Evolutionary conservation across 1,139 yeast species (phyloP).

Genomic region (Neolecta irregularis): DNA sequence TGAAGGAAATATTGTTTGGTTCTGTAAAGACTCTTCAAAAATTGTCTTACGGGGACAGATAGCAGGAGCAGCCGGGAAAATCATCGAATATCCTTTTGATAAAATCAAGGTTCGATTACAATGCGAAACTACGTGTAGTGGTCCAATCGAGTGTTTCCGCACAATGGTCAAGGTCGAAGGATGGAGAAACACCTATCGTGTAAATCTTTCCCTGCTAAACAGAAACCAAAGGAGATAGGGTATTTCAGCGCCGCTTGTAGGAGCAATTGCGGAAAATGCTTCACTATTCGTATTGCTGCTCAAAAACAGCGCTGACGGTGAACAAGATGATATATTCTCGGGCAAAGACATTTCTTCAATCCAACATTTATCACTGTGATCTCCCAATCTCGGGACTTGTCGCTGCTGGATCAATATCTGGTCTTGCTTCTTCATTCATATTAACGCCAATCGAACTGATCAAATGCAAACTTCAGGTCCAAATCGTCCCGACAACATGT

Average conservation of each 20-base stretch:
- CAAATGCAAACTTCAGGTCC: conserved; percentile 79
- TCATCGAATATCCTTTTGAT: conserved; percentile 83
- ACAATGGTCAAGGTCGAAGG: conserved; percentile 57
- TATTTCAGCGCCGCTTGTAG: conserved; percentile 61
- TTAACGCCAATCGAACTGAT: conserved; percentile 80
- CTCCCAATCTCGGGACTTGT: conserved; percentile 32
- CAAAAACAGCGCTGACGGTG: conserved; percentile 5
- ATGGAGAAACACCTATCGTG: conserved; percentile 40
- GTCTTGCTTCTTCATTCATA: conserved; percentile 67
- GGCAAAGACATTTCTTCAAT: not conserved
- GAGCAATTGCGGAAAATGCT: conserved; percentile 79
- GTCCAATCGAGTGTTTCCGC: conserved; percentile 46
- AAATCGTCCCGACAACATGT: conserved; percentile 19
- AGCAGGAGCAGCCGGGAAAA: conserved; percentile 73
- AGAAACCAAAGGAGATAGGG: no score
- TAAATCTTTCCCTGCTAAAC: conserved; percentile 8
- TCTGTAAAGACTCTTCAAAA: no score
- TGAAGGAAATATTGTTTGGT: no score
- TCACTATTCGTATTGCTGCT: conserved; percentile 48
- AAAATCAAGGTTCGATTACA: conserved; percentile 83
- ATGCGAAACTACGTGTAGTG: conserved; percentile 39
- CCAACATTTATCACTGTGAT: conserved; percentile 18
- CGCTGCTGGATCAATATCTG: conserved; percentile 65
- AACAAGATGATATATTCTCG: not conserved
- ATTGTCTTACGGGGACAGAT: no score